Evolutionary conservation across 2,329 filamentous ascomycete species (phyloP), one percentile per base, ranked within the genome.

Genomic region (Geoglossum cookeanum): DNA sequence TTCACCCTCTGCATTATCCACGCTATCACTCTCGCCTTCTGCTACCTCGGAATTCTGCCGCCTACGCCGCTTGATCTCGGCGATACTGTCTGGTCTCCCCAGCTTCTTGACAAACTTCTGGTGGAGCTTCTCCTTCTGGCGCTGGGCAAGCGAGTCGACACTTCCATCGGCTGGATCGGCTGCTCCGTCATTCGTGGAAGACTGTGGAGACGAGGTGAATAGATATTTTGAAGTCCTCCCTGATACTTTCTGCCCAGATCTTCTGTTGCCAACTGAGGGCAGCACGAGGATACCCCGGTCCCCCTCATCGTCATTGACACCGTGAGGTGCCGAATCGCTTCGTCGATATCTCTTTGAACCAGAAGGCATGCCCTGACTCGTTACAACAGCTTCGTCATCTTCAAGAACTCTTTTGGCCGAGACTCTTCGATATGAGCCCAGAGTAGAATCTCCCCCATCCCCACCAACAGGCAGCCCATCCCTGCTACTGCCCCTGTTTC

Each of bases 81-180:
- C 75, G 62, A 94, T 75, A 65, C 87, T 91, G 65, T 95, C 89
- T 0, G 89, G 84, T 48, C 85, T 81, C 0, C 91, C 90, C 1
- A 98, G 78, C 68, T 91, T 95, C 74, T 86, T 87, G 35, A 97
- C 84, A 65, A 97, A 98, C 63, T 82, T 85, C 60, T 78, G 75
- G 66, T 96, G 92, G 29, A 96, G 72, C 54, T 80, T 81, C 59
- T 85, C 79, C 65, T 84, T 89, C 59, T 75, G 74, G 60, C 73
- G 78, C 62, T 71, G 76, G 1, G 73, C 73, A 2, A 71, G 70
- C 56, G 78, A 78, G 5, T 76, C 74, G 13, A 79, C 75, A 0
- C 65, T 62, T 8, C 69, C 68, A 3, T 72, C 69, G 2, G 70
- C 68, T 0, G 69, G 67, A 13, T 71, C 68, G 1, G 65, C 67